Evolutionary conservation across 305 asterid species (phyloP), one percentile per base, ranked within the genome.

Genomic region (Caryopteris hybrid): DNA sequence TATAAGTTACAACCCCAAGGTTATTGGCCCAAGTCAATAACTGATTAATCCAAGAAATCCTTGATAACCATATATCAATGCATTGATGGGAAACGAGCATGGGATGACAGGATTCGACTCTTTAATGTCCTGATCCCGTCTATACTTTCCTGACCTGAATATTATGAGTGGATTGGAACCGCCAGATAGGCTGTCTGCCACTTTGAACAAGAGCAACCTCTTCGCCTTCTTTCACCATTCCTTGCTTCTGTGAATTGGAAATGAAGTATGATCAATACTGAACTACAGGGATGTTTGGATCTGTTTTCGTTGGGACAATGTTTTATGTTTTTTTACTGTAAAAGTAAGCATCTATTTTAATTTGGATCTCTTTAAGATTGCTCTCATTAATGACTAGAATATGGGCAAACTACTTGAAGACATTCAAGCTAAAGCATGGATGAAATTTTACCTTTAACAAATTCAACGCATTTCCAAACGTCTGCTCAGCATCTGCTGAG

Each of bases 201-300:
- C 98, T 93, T 83, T 90, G 97, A 62, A 93, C 94, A 58, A 93
- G 96, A 39, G 98, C 96, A 39, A 93, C 90, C 64, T 86, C 88
- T 74, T 93, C 97, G 6, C 97, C 97, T 78, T 84, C 84, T 83
- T 87, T 90, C 81, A 93, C 94, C 96, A 88, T 85, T 74, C 96
- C 97, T 78, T 92, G 98, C 71, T 82, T 85, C 98, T 92, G 62
- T 38, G 69, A 36, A 64, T 76, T 42, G 51, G 43, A 31, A 67
- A 59, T 2, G 22, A 39, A 12, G 41, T 12, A 18, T 61, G 17
- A 1, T n/a, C n/a, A n/a, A n/a, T n/a, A n/a, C n/a, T n/a, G n/a
- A n/a, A n/a, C n/a, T n/a, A n/a, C n/a, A n/a, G n/a, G n/a, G n/a
- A n/a, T n/a, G n/a, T n/a, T n/a, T n/a, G n/a, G n/a, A n/a, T n/a